Evolutionary conservation across 1,284 basidiomycete species (phyloP).

Genomic region (Ganoderma leucocontextum): DNA sequence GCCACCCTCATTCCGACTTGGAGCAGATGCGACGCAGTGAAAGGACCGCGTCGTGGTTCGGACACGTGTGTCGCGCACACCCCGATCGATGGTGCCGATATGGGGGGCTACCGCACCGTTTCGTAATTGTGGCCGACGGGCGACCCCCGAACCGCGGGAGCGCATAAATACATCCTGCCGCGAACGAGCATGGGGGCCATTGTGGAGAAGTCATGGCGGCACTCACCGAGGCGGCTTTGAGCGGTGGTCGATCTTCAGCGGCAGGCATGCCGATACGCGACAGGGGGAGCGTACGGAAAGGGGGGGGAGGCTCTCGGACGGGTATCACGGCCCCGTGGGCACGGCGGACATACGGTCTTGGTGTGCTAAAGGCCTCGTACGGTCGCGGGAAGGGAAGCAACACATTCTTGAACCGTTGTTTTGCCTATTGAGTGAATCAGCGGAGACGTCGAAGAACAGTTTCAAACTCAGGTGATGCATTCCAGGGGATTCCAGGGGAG

Average conservation of each 20-base stretch:
- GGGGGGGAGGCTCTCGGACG: neutral
- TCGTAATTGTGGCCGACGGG: constrained; percentile 16
- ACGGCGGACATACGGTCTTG: constrained; percentile 13
- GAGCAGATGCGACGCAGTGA: neutral
- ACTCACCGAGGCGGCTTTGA: constrained; percentile 18
- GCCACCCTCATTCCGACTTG: constrained; percentile 7
- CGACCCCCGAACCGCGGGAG: constrained; percentile 17
- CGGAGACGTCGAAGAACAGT: constrained; percentile 8
- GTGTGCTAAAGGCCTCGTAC: neutral
- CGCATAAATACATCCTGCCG: constrained; percentile 1
- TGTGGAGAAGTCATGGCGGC: constrained; percentile 3
- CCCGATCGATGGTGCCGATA: constrained; percentile 29
- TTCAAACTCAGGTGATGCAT: constrained; percentile 15
- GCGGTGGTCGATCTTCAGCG: neutral
- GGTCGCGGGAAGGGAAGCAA: neutral
- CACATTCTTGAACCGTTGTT: constrained; percentile 1
- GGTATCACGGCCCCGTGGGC: neutral
- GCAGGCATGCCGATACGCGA: constrained; percentile 21
- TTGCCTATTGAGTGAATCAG: constrained; percentile 8
- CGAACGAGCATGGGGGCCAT: neutral
- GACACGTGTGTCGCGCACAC: constrained; percentile 24
- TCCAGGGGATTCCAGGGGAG: constrained; percentile 1
- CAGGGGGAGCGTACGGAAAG: constrained; percentile 6
- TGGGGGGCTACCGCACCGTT: constrained; percentile 16
- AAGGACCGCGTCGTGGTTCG: neutral